Evolutionary conservation across 192 early-diverging fungal species (phyloP).

Genomic region (Podochytrium sp.): DNA sequence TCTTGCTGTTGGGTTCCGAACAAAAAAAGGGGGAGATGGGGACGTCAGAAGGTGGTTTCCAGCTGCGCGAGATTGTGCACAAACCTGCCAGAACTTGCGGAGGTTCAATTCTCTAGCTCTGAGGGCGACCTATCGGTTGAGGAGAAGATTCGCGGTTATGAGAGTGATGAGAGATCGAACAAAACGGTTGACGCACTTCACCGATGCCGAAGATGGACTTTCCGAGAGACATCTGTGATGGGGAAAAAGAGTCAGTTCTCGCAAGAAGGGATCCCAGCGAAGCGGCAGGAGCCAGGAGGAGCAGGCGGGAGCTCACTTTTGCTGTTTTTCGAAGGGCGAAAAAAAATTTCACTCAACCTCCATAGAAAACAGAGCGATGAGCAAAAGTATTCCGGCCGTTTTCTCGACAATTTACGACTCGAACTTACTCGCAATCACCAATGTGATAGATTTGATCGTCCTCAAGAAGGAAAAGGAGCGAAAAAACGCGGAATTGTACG

Average conservation of each 20-base stretch:
- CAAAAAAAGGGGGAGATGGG: background rate
- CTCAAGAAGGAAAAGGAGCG: too few relatives aligned
- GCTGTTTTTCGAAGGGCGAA: too few relatives aligned
- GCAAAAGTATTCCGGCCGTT: too few relatives aligned
- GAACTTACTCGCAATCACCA: too few relatives aligned
- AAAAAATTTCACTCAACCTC: too few relatives aligned
- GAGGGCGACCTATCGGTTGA: conserved; percentile 5
- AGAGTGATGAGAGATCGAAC: background rate
- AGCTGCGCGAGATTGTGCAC: background rate
- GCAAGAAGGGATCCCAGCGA: too few relatives aligned
- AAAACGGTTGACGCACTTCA: background rate
- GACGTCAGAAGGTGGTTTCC: background rate
- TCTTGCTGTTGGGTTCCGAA: conserved; percentile 15
- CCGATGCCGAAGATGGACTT: conserved; percentile 26
- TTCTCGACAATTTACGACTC: too few relatives aligned
- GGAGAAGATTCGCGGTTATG: background rate
- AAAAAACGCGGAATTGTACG: background rate
- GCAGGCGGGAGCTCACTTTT: too few relatives aligned
- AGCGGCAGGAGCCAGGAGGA: too few relatives aligned
- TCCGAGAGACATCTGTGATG: conserved; percentile 23
- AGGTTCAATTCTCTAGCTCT: conserved; percentile 26
- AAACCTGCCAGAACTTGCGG: conserved; percentile 32
- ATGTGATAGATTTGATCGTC: too few relatives aligned
- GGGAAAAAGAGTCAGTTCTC: background rate
- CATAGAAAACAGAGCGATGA: too few relatives aligned